Base-by-base conservation (phyloP, 2,329 filamentous ascomycete genomes). In the Plectosphaerella cucumerina region DNA sequence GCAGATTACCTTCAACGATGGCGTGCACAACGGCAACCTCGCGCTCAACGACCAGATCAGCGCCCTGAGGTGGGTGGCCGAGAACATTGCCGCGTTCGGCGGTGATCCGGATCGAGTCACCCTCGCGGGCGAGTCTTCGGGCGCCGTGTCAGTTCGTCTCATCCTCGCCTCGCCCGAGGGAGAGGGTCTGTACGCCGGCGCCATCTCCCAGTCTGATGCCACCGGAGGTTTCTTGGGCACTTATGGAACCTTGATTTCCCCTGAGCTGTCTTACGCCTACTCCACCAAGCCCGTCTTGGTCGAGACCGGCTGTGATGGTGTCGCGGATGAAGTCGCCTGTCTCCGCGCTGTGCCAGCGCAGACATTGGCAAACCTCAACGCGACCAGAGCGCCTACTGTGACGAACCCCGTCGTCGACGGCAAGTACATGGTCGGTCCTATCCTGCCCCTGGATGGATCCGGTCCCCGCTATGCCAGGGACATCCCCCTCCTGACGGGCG, bases 351-450 rank as follows among this genome's bases (percentile, higher is more conserved):
- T 80, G 5, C 73, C 76, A 0, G 68, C 75, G 1, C 56, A 64
- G 4, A 66, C 64, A 0, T 63, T 82, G 3, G 67, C 70, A 5
- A 58, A 58, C 5, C 58, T 75, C n/a, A 55, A 58, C n/a, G 55
- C 58, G 9, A 71, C 70, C 3, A 35, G 18, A 12, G 44, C 22
- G 5, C 0, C 66, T 70, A 11, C 75, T 76, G 4, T 71, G 33
- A 53, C 77, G 41, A 80, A 76, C 52, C 71, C 82, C 5, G 80
- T 85, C 6, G 75, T 83, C 46, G 82, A 85, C 53, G 80, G 80
- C 22, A 75, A 68, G 9, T 81, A 78, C 50, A 73, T 84, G 53
- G 68, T 61, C 20, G 21, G 20, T 11, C 33, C 33, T 1, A 37
- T 26, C 33, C 34, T 47, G 6, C 17, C 14, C 8, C 33, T 47